A percentile compares a stretch with the other conserved stretches of the same genome.
Evolutionary conservation across 208 protist genomes (phyloP).

Genomic region (Trypanosoma brucei): DNA sequence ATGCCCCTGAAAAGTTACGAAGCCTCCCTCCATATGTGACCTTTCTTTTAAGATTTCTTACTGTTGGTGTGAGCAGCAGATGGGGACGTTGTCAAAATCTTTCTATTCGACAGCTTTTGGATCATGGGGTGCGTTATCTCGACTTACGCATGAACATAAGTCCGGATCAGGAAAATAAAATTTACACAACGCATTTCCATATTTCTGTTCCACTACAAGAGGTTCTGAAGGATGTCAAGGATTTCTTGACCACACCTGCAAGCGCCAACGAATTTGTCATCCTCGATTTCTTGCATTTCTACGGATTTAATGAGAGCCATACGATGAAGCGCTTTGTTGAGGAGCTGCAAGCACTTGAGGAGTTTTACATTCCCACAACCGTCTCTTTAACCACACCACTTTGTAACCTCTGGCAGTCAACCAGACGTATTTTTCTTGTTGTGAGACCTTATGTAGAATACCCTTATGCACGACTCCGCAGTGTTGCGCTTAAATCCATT

Average conservation of each 20-base stretch:
- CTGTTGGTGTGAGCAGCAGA: slow-evolving; percentile 8
- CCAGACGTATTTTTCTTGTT: slow-evolving; percentile 47
- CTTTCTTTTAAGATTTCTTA: slow-evolving; percentile 25
- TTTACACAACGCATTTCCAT: slow-evolving; percentile 37
- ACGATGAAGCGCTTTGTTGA: slow-evolving; percentile 21
- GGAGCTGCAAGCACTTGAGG: slow-evolving; percentile 18
- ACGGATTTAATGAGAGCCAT: slow-evolving; percentile 10
- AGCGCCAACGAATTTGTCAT: slow-evolving; percentile 38
- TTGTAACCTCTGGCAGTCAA: slow-evolving; percentile 18
- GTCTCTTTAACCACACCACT: slow-evolving; percentile 29
- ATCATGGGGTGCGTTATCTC: slow-evolving; percentile 47
- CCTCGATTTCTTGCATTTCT: slow-evolving; percentile 57
- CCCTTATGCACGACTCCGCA: slow-evolving; percentile 20
- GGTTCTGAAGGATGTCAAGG: slow-evolving; percentile 23
- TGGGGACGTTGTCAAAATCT: slow-evolving; percentile 50
- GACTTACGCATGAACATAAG: slow-evolving; percentile 33
- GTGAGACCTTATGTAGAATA: slow-evolving; percentile 13
- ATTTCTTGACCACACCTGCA: slow-evolving; percentile 20
- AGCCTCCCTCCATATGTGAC: slow-evolving; percentile 4
- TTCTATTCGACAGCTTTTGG: slow-evolving; percentile 37
- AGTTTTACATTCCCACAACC: slow-evolving; percentile 25
- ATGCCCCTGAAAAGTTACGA: slow-evolving; percentile 29
- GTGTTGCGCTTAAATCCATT: slow-evolving; percentile 21
- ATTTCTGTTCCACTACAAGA: slow-evolving; percentile 27
- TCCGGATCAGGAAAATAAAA: background rate